Conservation (phyloP, 345 rosid species). For the Mercurialis annua region DNA sequence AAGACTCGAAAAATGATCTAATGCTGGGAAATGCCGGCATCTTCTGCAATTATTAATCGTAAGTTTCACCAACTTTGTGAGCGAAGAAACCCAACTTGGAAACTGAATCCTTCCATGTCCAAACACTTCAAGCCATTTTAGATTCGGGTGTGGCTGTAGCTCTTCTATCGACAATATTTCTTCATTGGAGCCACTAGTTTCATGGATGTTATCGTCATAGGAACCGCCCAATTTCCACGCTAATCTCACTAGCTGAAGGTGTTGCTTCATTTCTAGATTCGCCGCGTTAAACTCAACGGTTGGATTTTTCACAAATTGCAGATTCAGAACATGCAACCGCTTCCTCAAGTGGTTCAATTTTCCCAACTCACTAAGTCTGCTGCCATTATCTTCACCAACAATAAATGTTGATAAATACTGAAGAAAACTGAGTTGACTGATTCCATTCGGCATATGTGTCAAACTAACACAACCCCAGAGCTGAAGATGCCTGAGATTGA, state of each 20-base stretch:
- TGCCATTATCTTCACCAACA: not conserved
- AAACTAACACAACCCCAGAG: not conserved
- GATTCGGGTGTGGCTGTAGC: too few species aligned
- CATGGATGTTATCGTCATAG: not conserved
- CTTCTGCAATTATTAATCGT: accelerated
- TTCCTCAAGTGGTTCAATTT: not conserved
- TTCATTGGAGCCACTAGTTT: too few species aligned
- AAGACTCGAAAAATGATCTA: not conserved
- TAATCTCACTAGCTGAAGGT: not conserved
- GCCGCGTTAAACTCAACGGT: not conserved
- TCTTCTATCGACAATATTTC: too few species aligned
- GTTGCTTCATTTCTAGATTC: too few species aligned
- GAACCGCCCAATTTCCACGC: not conserved
- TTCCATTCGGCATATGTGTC: not conserved
- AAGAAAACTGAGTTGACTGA: constrained; percentile 3
- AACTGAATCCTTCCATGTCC: not conserved
- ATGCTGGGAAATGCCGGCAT: not conserved
- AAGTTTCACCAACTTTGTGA: not conserved
- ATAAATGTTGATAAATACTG: constrained; percentile 2
- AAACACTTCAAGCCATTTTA: too few species aligned
- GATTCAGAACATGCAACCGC: not conserved
- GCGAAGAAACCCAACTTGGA: not conserved
- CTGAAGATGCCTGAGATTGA: constrained; percentile 3
- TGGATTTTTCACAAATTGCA: not conserved
- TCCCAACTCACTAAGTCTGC: not conserved